These are phyloP conservation scores for Malus orientalis DNA, from an alignment of 306 rosid species.

Conservation along the genomic window DNA sequence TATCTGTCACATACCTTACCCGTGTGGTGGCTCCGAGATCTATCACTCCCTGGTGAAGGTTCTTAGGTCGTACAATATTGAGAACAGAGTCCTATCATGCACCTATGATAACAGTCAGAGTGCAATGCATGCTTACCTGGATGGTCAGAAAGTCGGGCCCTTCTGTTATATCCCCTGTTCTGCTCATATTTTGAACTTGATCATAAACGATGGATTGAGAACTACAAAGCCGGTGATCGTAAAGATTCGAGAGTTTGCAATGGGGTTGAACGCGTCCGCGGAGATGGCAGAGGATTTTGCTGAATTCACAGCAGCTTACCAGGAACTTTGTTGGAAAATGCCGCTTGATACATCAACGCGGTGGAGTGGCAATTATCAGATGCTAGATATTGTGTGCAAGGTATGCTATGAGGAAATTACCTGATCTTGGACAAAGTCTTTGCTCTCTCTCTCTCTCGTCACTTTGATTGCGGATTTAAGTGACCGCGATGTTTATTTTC, in stretches of 20 bases:
- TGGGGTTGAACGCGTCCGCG: slow-evolving; percentile 62
- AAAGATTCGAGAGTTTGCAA: slow-evolving; percentile 74
- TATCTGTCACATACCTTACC: slow-evolving; percentile 72
- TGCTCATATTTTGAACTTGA: slow-evolving; percentile 72
- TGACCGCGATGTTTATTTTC: slow-evolving; percentile 7
- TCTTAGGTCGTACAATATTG: slow-evolving; percentile 75
- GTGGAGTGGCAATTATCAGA: slow-evolving; percentile 95
- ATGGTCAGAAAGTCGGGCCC: slow-evolving; percentile 67
- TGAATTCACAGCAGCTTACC: slow-evolving; percentile 62
- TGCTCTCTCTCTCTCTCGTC: background rate
- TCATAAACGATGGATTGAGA: slow-evolving; percentile 84
- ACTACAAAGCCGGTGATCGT: slow-evolving; percentile 48
- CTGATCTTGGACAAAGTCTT: background rate
- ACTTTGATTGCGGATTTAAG: background rate
- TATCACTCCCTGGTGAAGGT: slow-evolving; percentile 56
- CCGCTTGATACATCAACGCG: slow-evolving; percentile 85
- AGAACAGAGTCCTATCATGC: slow-evolving; percentile 73
- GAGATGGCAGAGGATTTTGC: slow-evolving; percentile 68
- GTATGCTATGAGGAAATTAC: slow-evolving; percentile 25
- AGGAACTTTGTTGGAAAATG: slow-evolving; percentile 85
- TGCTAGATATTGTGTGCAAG: slow-evolving; percentile 86
- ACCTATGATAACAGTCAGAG: slow-evolving; percentile 78
- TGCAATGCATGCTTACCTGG: slow-evolving; percentile 52
- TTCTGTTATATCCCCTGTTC: slow-evolving; percentile 92
- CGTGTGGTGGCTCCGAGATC: slow-evolving; percentile 69